Conservation (phyloP, 306 rosid genomes). For the Leucaena leucocephala region DNA sequence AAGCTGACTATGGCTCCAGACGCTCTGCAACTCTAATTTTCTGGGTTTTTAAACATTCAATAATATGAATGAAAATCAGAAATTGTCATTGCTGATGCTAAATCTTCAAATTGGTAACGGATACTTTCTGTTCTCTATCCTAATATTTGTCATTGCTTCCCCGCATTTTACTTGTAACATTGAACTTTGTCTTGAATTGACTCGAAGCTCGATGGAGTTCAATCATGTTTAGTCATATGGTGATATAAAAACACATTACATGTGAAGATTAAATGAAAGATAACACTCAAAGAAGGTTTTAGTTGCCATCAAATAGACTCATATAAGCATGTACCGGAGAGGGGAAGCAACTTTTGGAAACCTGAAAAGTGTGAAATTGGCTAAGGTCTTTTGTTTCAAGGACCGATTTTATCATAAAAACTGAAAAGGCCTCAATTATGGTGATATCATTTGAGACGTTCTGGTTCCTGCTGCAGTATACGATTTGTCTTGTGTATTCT, state of each 20-base stretch:
- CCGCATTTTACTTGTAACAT: not conserved
- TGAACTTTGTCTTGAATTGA: not conserved
- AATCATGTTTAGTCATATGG: not conserved
- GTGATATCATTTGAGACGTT: constrained; percentile 13
- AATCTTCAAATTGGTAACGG: not conserved
- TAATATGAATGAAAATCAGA: not conserved
- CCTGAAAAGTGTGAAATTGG: not conserved
- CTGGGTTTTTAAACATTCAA: not conserved
- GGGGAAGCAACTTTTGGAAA: constrained; percentile 12
- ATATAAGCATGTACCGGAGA: not conserved
- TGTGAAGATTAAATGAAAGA: not conserved
- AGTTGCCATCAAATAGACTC: not conserved
- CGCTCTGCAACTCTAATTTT: not conserved
- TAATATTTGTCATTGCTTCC: not conserved
- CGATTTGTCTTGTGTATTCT: not conserved
- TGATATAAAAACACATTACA: not conserved
- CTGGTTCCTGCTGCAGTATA: not conserved
- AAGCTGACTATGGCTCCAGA: not conserved
- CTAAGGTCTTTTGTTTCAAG: constrained; percentile 3
- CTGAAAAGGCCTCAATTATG: not conserved
- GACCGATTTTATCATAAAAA: not conserved
- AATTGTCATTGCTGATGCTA: not conserved
- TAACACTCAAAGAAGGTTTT: not conserved
- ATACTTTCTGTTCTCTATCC: constrained; percentile 1
- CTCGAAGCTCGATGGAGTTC: not conserved